These are phyloP conservation scores for Boletus smithii DNA, from an alignment of 1,284 basidiomycete genomes.

Conservation along the genomic window DNA sequence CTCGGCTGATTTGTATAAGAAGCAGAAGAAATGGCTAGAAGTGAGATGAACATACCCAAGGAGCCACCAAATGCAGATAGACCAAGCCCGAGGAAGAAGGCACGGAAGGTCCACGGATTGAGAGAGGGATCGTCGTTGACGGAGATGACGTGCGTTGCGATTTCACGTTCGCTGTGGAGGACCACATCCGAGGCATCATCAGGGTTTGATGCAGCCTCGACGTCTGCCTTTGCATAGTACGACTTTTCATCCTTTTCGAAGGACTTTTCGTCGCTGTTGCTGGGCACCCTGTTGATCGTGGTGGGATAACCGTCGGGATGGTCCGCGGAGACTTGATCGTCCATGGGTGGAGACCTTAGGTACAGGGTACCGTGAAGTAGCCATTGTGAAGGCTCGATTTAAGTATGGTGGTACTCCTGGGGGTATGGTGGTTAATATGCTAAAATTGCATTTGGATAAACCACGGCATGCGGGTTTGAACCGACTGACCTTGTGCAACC, in stretches of 20 bases:
- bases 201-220: conserved; percentile 30
- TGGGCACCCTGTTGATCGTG: conserved; percentile 14
- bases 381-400: conserved; percentile 1
- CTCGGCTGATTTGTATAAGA: conserved; percentile 34
- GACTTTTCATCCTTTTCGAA: conserved; percentile 14
- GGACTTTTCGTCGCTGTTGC: conserved; percentile 33
- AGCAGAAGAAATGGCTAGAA: neutral
- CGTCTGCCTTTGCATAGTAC: conserved; percentile 28
- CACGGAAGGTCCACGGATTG: conserved; percentile 57
- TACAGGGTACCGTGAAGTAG: neutral
- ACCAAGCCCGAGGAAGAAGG: conserved; percentile 57
- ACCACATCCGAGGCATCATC: conserved; percentile 27
- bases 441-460: neutral
- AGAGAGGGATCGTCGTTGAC: conserved; percentile 54
- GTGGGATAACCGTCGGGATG: neutral
- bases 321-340: neutral
- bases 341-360: conserved; percentile 5
- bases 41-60: conserved; percentile 28
- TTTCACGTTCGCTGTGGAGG: conserved; percentile 44
- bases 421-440: neutral
- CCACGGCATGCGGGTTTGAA: neutral
- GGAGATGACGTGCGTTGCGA: conserved; percentile 51
- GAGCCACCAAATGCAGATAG: conserved; percentile 60
- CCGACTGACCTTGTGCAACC: neutral
- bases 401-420: neutral